Percentiles rank a stretch among this genome's conserved stretches.
phyloP scores from a whole-genome alignment of 139 green algal species.

The Protoeuglena noctilucae region DNA sequence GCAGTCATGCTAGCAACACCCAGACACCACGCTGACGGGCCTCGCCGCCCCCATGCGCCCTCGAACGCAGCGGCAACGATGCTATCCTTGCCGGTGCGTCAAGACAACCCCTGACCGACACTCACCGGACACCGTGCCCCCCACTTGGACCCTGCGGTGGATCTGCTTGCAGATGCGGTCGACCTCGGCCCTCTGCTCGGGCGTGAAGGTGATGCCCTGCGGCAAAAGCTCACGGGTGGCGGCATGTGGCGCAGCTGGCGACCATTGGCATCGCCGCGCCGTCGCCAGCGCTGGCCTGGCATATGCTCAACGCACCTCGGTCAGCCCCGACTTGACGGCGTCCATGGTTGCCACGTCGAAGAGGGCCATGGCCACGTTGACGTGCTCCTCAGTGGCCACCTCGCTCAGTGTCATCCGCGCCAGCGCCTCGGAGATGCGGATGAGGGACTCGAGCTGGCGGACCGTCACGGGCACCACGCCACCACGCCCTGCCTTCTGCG shows the following conservation, averaged over 20 bases:
- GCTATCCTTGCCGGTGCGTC: too few species aligned
- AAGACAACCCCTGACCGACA: too few species aligned
- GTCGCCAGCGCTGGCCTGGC: too few species aligned
- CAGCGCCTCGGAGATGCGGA: conserved; percentile 79
- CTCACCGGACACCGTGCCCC: conserved; percentile 41
- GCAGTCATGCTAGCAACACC: too few species aligned
- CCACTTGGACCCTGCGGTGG: conserved; percentile 49
- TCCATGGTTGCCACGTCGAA: conserved; percentile 70
- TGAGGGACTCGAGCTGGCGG: conserved; percentile 89
- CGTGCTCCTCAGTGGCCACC: conserved; percentile 49
- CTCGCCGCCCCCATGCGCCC: too few species aligned
- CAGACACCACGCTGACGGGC: too few species aligned
- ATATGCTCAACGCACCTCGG: neutral
- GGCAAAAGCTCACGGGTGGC: too few species aligned
- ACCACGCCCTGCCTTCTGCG: too few species aligned
- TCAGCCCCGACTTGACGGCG: conserved; percentile 36
- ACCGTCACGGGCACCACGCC: conserved; percentile 91
- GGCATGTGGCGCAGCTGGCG: too few species aligned
- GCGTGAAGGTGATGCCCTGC: neutral
- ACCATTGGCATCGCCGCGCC: too few species aligned
- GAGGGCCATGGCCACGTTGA: conserved; percentile 60
- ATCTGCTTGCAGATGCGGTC: conserved; percentile 54
- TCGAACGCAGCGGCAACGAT: too few species aligned
- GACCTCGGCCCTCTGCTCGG: conserved; percentile 31
- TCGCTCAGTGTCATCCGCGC: conserved; percentile 75